Evolutionary conservation across 495 filamentous ascomycete species (phyloP).

Genomic region (Daldinia bambusicola): DNA sequence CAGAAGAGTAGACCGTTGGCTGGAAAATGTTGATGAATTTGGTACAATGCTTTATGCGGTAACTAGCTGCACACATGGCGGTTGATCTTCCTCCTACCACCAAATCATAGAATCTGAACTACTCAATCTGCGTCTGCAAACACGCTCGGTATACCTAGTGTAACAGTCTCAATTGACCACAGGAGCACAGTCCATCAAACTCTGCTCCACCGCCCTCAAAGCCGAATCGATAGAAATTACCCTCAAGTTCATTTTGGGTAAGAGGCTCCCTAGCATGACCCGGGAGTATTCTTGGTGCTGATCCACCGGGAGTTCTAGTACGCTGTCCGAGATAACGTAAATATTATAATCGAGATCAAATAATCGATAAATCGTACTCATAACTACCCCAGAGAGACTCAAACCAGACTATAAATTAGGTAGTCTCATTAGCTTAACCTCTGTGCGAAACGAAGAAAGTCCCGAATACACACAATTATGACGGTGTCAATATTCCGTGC

Average conservation of each 20-base stretch:
- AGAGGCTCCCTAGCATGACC: slow-evolving; percentile 45
- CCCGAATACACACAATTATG: slow-evolving; percentile 50
- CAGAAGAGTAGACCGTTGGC: slow-evolving; percentile 55
- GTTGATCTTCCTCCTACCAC: slow-evolving; percentile 9
- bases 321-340: slow-evolving; percentile 57
- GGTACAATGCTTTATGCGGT: slow-evolving; percentile 62
- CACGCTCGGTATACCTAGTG: background rate
- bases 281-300: slow-evolving; percentile 39
- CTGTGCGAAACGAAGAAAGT: background rate
- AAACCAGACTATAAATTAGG: slow-evolving; percentile 56
- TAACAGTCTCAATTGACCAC: background rate
- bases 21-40: slow-evolving; percentile 59
- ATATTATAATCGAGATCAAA: slow-evolving; percentile 59
- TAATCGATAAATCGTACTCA: slow-evolving; percentile 56
- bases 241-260: slow-evolving; percentile 50
- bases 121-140: background rate
- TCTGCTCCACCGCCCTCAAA: slow-evolving; percentile 6
- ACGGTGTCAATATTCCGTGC: slow-evolving; percentile 56
- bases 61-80: slow-evolving; percentile 56
- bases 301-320: slow-evolving; percentile 54
- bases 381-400: slow-evolving; percentile 55
- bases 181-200: background rate
- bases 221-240: slow-evolving; percentile 27
- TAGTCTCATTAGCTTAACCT: background rate
- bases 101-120: background rate